Conservation (phyloP, 257 asterid species). For the Vinca minor region DNA sequence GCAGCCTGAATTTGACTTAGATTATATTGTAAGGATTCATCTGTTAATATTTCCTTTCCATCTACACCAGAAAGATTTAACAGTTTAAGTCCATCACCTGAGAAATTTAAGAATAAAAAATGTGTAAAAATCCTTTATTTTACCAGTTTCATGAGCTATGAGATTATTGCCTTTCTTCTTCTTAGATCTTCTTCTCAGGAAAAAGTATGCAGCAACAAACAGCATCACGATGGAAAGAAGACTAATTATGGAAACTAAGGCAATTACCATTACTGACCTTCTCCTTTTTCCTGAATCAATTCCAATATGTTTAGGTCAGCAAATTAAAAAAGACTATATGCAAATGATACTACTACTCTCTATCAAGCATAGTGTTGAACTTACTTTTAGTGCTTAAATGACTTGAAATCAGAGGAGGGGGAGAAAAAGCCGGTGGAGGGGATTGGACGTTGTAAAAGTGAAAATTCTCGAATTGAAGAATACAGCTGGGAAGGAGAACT, state of each 20-base stretch:
- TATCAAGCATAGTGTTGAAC: no score
- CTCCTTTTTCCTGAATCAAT: background rate
- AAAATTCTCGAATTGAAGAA: constrained; percentile 1
- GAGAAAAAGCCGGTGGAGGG: background rate
- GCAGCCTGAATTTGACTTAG: no score
- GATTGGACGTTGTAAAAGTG: background rate
- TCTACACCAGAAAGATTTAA: no score
- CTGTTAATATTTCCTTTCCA: no score
- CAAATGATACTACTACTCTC: no score
- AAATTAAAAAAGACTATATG: no score
- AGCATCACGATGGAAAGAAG: background rate
- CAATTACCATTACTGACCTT: background rate
- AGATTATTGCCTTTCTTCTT: no score
- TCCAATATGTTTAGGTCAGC: no score
- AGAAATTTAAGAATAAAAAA: no score
- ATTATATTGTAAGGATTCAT: no score
- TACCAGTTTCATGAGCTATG: background rate
- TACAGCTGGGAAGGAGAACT: constrained; percentile 11
- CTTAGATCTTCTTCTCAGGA: background rate
- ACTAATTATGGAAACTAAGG: background rate
- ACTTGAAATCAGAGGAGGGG: background rate
- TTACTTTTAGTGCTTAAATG: background rate
- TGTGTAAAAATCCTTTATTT: no score
- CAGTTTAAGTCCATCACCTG: no score
- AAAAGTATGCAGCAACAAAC: background rate